These are phyloP conservation scores for Leccinum aurantiacum DNA, from an alignment of 768 basidiomycete genomes.

Conservation along the genomic window DNA sequence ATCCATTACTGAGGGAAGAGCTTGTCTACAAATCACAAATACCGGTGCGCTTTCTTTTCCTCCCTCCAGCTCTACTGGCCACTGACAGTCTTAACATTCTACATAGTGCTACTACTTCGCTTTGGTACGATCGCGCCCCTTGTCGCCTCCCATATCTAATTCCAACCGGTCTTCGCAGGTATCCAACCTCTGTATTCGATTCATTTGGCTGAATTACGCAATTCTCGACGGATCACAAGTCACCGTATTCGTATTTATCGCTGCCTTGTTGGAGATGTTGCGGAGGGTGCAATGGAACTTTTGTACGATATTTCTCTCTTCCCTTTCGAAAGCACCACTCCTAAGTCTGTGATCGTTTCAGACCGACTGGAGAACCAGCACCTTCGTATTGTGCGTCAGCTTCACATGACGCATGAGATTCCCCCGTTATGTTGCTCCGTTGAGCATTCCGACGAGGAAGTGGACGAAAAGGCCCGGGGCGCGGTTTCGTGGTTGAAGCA, in stretches of 20 bases:
- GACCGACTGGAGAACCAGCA: slow-evolving; percentile 89
- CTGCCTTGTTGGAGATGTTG: slow-evolving; percentile 69
- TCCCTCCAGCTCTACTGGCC: not conserved
- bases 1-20: slow-evolving; percentile 68
- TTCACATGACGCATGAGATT: slow-evolving; percentile 83
- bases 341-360: slow-evolving; percentile 23
- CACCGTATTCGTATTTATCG: slow-evolving; percentile 63
- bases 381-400: slow-evolving; percentile 93
- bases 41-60: slow-evolving; percentile 41
- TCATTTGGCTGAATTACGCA: slow-evolving; percentile 81
- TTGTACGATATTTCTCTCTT: slow-evolving; percentile 48
- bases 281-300: slow-evolving; percentile 92
- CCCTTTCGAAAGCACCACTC: not conserved
- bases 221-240: slow-evolving; percentile 51
- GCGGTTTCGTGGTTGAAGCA: not conserved
- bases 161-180: slow-evolving; percentile 41
- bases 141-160: not conserved
- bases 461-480: not conserved
- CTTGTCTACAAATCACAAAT: slow-evolving; percentile 68
- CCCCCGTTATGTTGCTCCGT: slow-evolving; percentile 63
- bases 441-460: not conserved
- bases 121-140: slow-evolving; percentile 46
- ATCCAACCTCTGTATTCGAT: slow-evolving; percentile 73
- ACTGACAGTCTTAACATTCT: not conserved
- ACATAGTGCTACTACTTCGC: slow-evolving; percentile 75